Evolutionary conservation across 2,329 filamentous ascomycete genomes (phyloP).

Genomic region (Drechslera avenae): DNA sequence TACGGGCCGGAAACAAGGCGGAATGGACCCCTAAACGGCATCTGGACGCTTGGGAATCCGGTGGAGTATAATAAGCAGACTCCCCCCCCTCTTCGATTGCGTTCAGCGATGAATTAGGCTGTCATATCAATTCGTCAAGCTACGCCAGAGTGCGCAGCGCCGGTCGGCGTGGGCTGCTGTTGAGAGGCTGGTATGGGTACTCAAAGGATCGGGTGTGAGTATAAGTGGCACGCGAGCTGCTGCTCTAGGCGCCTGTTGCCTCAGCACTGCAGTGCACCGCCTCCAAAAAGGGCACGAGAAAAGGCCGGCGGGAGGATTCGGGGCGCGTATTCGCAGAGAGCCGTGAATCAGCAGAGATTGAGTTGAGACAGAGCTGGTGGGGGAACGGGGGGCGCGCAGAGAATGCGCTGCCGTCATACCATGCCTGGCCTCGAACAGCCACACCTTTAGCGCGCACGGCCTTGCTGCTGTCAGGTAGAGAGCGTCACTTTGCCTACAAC

Average conservation of each 20-base stretch:
- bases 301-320: background rate
- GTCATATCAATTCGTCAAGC: background rate
- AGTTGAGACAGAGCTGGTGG: constrained; percentile 12
- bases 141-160: background rate
- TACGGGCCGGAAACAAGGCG: background rate
- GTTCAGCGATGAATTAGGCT: background rate
- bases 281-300: background rate
- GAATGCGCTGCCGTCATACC: constrained; percentile 25
- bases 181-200: constrained; percentile 2
- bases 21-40: constrained; percentile 3
- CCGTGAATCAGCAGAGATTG: constrained; percentile 1
- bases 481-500: constrained; percentile 25
- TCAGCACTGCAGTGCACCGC: constrained; percentile 17
- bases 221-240: constrained; percentile 32
- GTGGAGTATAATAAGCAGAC: background rate
- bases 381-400: constrained; percentile 18
- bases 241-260: constrained; percentile 16
- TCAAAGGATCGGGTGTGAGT: background rate
- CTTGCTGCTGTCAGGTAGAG: constrained; percentile 13
- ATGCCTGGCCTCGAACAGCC: constrained; percentile 18
- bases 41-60: constrained; percentile 4
- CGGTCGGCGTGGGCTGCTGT: background rate
- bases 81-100: background rate
- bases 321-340: constrained; percentile 9
- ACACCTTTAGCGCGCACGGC: constrained; percentile 14